phyloP scores from a whole-genome alignment of 345 rosid genomes.

The Gossypium stocksii region DNA sequence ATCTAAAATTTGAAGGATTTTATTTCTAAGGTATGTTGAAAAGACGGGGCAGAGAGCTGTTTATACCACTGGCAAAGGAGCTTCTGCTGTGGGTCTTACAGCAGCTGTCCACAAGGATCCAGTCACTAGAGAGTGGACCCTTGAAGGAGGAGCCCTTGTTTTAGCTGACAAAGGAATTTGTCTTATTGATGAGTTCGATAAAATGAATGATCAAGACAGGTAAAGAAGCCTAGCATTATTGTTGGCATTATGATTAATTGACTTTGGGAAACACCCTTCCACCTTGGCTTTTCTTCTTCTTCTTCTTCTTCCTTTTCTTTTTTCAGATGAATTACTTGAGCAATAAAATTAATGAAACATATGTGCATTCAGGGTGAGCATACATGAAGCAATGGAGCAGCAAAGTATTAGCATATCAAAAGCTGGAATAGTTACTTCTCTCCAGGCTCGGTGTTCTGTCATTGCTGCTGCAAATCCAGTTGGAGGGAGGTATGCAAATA shows the following conservation, averaged over 20 bases:
- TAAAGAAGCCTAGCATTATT: constrained; percentile 20
- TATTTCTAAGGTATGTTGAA: constrained; percentile 68
- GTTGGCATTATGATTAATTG: neutral
- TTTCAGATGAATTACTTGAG: neutral
- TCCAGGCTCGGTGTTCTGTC: constrained; percentile 98
- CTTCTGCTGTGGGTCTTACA: constrained; percentile 96
- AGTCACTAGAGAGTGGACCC: constrained; percentile 98
- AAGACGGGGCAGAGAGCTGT: constrained; percentile 99
- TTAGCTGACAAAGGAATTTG: constrained; percentile 95
- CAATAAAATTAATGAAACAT: neutral
- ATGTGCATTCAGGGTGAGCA: constrained; percentile 72
- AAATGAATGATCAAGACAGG: constrained; percentile 99
- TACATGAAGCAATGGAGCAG: constrained; percentile 99
- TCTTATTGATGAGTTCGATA: constrained; percentile 97
- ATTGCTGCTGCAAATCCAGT: constrained; percentile 96
- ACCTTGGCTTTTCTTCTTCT: neutral
- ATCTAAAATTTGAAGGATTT: constrained; percentile 17
- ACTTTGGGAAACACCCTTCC: neutral
- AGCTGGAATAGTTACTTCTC: constrained; percentile 97
- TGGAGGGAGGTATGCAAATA: constrained; percentile 72
- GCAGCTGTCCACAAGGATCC: constrained; percentile 99
- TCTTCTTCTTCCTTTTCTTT: too few species aligned
- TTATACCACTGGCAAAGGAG: constrained; percentile 98
- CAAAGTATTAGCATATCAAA: constrained; percentile 99
- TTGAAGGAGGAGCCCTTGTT: constrained; percentile 99